phyloP scores from a whole-genome alignment of 2,329 filamentous ascomycete genomes.

The Colletotrichum viniferum region DNA sequence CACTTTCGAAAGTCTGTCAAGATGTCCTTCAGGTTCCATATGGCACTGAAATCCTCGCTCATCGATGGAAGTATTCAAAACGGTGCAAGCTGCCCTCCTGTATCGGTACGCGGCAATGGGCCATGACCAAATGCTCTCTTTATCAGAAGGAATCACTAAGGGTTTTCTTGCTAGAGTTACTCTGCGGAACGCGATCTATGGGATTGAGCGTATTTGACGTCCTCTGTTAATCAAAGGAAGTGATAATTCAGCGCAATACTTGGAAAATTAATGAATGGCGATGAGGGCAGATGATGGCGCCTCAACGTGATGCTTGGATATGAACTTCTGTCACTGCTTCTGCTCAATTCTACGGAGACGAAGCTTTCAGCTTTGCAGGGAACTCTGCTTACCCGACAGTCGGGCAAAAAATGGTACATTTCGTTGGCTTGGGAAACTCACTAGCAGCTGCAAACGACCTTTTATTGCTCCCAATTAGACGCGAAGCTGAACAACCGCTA shows the following conservation, averaged over 20 bases:
- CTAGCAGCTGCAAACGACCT: accelerated
- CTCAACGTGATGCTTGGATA: not conserved
- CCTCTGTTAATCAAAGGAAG: accelerated
- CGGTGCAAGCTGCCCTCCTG: too few species aligned
- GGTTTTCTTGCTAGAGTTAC: not conserved
- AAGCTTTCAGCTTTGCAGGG: too few species aligned
- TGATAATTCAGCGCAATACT: not conserved
- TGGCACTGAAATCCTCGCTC: too few species aligned
- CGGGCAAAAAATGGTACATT: accelerated
- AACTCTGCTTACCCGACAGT: too few species aligned
- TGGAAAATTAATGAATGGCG: not conserved
- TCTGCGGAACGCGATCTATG: accelerated
- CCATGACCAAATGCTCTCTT: too few species aligned
- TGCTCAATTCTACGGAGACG: accelerated
- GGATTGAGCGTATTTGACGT: not conserved
- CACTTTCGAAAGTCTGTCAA: too few species aligned
- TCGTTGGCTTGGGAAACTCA: not conserved
- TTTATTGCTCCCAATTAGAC: not conserved
- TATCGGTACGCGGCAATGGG: too few species aligned
- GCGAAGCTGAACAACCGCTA: not conserved
- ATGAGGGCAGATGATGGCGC: not conserved
- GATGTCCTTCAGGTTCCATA: too few species aligned
- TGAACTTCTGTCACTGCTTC: not conserved
- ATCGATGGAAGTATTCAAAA: too few species aligned
- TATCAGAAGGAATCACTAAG: not conserved